Base-by-base conservation (phyloP, 257 asterid species). In the Schizonepeta tenuifolia region DNA sequence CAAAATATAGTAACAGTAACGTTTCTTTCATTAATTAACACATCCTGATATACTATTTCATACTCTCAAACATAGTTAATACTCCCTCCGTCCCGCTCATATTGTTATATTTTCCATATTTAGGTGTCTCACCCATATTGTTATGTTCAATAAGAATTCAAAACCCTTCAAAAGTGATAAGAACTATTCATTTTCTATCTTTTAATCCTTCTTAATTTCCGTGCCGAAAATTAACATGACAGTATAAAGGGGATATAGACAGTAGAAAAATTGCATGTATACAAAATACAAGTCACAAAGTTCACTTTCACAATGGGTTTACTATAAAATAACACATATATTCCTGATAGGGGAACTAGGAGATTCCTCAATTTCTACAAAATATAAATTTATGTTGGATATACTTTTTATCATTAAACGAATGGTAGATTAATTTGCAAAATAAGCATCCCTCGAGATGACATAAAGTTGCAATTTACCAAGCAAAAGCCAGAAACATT, bases 1-100 rank as follows among this genome's bases (percentile, higher is more conserved):
- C 69, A 83, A 40, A 9, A 28, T 70, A 77, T 53, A 46, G 69
- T 41, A 60, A 57, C 36, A 31, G 36, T 31, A 31, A 31, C 36
- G 7, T 1, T 31, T 31, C 7, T 31, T 65, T 18, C 60, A 56
- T 64, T 15, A 66, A 59, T 54, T 65, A 47, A 10, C 57, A 20
- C 31, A 50, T 44, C 10, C 57, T 15, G 31, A 44, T 44, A 7
- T 36, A 9, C 1, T 0, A 14, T n/a, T n/a, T n/a, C n/a, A n/a
- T 62, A 65, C 6, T 33, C 59, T 68, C 13, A 47, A 13, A 15
- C 2, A 13, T 43, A 12, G 4, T 11, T 36, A 36, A 36, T 55
- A 55, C n/a, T n/a, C n/a, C n/a, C n/a, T n/a, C n/a, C n/a, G n/a
- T n/a, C n/a, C n/a, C n/a, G n/a, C n/a, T n/a, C n/a, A n/a, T n/a